These are phyloP conservation scores for Lunasporangiospora selenospora DNA, from an alignment of 192 early-diverging fungal genomes.

Conservation along the genomic window DNA sequence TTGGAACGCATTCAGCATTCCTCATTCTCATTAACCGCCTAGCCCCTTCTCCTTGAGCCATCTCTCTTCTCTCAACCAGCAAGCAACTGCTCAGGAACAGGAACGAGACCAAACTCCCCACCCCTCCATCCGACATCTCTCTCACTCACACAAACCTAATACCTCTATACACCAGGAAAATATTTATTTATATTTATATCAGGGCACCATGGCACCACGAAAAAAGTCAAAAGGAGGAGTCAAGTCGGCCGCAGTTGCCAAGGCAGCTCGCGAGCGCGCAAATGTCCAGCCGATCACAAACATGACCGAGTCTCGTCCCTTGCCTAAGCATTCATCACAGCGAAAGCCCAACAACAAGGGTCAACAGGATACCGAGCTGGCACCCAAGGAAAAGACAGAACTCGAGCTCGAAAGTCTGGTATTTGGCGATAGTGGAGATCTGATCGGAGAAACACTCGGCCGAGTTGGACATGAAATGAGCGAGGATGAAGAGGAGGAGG, in stretches of 20 bases:
- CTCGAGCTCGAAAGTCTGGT: slow-evolving; percentile 76
- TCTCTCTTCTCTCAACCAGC: neutral
- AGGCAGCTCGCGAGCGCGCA: slow-evolving; percentile 2
- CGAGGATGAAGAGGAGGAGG: slow-evolving; percentile 50
- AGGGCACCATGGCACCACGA: slow-evolving; percentile 1
- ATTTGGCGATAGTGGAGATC: slow-evolving; percentile 70
- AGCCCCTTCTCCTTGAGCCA: neutral
- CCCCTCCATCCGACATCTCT: too few relatives aligned
- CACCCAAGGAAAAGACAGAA: slow-evolving; percentile 72
- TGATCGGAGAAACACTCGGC: slow-evolving; percentile 29
- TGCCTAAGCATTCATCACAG: neutral
- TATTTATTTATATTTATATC: too few relatives aligned
- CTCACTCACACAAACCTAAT: too few relatives aligned
- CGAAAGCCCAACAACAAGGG: slow-evolving; percentile 13
- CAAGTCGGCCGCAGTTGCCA: neutral
- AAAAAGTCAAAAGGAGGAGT: neutral
- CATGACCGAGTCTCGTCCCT: slow-evolving; percentile 9
- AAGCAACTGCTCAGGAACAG: slow-evolving; percentile 8
- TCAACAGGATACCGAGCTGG: slow-evolving; percentile 6
- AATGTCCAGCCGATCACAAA: slow-evolving; percentile 23
- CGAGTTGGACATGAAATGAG: slow-evolving; percentile 46
- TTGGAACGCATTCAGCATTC: too few relatives aligned
- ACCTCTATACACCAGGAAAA: too few relatives aligned
- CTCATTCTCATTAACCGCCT: too few relatives aligned
- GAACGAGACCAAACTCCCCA: neutral